A percentile compares a stretch with the other conserved stretches of the same genome.
Evolutionary conservation across 192 early-diverging fungal genomes (phyloP).

Genomic region (Glomus cerebriforme): DNA sequence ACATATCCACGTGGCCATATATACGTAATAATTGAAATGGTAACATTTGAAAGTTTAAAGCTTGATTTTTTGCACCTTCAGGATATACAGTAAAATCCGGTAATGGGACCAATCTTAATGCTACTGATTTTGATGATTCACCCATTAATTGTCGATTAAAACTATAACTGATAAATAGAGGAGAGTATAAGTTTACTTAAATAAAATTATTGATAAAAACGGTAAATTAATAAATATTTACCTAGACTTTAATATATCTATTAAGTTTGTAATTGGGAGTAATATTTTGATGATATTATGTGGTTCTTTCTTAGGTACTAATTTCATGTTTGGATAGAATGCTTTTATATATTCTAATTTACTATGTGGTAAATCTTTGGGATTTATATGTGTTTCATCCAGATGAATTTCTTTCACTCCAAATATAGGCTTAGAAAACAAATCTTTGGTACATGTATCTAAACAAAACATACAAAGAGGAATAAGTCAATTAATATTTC

Average conservation of each 20-base stretch:
- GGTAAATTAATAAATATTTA: background rate
- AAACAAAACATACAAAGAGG: too few species aligned
- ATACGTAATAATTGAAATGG: background rate
- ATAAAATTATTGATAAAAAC: background rate
- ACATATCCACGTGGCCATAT: background rate
- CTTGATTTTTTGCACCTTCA: background rate
- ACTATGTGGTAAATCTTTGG: background rate
- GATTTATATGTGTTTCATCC: background rate
- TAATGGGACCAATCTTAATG: background rate
- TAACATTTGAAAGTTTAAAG: background rate
- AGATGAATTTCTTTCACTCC: conserved; percentile 6
- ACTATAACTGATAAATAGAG: too few species aligned
- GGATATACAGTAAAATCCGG: conserved; percentile 18
- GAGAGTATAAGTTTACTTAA: background rate
- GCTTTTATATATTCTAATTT: background rate
- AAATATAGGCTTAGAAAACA: conserved; percentile 8
- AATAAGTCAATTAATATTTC: background rate
- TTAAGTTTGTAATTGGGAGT: background rate
- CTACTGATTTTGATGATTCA: background rate
- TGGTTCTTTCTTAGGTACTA: background rate
- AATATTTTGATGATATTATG: background rate
- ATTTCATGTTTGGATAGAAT: background rate
- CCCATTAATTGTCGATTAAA: background rate
- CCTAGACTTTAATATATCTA: conserved; percentile 11
- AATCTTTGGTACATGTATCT: background rate